Conservation (phyloP, 2,329 filamentous ascomycete species). For the Pseudogymnoascus sp. region DNA sequence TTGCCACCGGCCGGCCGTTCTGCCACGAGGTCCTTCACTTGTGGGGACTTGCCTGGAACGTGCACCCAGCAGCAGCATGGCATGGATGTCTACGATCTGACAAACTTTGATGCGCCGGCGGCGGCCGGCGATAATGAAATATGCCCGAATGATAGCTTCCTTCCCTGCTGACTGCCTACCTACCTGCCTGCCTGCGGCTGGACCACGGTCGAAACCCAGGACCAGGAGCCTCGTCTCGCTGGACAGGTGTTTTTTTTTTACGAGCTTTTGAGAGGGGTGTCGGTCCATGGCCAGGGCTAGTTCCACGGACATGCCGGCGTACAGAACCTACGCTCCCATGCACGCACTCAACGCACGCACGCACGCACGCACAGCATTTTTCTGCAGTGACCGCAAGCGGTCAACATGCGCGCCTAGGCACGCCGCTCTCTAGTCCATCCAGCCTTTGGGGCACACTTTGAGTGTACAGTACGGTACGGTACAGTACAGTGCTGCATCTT, state of each 20-base stretch:
- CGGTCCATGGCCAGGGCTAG: background rate
- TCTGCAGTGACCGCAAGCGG: background rate
- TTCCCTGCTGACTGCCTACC: no score
- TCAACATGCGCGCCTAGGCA: background rate
- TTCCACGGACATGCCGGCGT: background rate
- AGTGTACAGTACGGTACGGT: no score
- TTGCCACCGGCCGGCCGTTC: background rate
- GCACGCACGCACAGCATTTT: background rate
- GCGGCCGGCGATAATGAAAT: background rate
- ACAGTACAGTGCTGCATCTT: background rate
- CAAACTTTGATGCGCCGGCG: background rate
- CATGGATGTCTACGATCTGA: background rate
- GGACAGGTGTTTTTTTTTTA: background rate
- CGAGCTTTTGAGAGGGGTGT: background rate
- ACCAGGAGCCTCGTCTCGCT: background rate
- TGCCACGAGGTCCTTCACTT: background rate
- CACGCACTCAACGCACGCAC: slow-evolving; percentile 1
- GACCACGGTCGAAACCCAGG: background rate
- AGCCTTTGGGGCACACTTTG: no score
- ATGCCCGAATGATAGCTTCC: no score
- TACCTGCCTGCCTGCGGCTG: background rate
- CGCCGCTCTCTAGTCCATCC: no score
- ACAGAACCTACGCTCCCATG: background rate
- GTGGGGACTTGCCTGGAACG: background rate
- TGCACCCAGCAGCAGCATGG: background rate